These are phyloP conservation scores for Cutaneotrichosporon cyanovorans DNA, from an alignment of 1,284 basidiomycete genomes.

Conservation along the genomic window DNA sequence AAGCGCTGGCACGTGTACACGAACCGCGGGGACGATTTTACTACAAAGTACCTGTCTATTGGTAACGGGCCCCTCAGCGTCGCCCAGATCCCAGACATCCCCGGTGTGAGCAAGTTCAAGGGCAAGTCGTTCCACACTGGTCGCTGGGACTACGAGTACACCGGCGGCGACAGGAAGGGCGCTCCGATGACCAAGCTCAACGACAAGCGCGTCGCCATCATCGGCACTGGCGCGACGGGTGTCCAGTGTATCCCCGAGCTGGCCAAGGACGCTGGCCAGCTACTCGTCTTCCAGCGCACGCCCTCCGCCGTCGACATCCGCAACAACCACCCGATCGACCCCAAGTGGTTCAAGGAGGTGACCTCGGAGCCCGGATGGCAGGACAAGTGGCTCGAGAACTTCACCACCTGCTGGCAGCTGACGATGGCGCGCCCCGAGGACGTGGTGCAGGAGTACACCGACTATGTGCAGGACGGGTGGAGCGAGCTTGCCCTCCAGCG, in stretches of 20 bases:
- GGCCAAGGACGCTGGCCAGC: constrained; percentile 5
- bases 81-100: constrained; percentile 9
- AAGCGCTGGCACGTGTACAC: constrained; percentile 8
- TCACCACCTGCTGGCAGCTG: constrained; percentile 3
- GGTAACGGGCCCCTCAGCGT: constrained; percentile 12
- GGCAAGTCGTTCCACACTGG: constrained; percentile 12
- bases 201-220: constrained; percentile 8
- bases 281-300: constrained; percentile 18
- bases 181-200: constrained; percentile 6
- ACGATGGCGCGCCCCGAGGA: constrained; percentile 3
- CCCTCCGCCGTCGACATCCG: constrained; percentile 8
- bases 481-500: constrained; percentile 3
- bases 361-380: constrained; percentile 9
- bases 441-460: not conserved
- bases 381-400: constrained; percentile 11
- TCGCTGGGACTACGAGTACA: constrained; percentile 11
- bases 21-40: constrained; percentile 12
- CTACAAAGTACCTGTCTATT: constrained; percentile 9
- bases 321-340: constrained; percentile 15
- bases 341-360: constrained; percentile 10
- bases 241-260: constrained; percentile 10
- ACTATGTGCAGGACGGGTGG: constrained; percentile 14
- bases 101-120: constrained; percentile 12
- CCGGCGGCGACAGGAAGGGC: constrained; percentile 11
- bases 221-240: constrained; percentile 10